phyloP scores from a whole-genome alignment of 108 stramenopile genomes.

The Fragilaria radians region DNA sequence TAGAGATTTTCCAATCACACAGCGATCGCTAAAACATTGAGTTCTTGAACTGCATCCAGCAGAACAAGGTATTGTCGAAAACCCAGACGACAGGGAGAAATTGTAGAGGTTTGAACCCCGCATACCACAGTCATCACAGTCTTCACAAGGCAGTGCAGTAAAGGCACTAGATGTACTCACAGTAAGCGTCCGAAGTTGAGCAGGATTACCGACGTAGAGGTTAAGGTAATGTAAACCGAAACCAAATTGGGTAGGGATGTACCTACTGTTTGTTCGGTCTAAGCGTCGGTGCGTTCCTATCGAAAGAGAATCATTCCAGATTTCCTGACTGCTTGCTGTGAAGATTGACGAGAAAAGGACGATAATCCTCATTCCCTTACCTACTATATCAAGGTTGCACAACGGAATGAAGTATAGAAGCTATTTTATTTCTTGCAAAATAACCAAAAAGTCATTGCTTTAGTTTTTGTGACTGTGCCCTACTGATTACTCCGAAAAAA shows the following conservation, averaged over 20 bases:
- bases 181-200: conserved; percentile 31
- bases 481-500: too few species aligned
- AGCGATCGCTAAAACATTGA: neutral
- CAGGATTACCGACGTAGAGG: conserved; percentile 34
- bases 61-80: neutral
- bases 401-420: too few species aligned
- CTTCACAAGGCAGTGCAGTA: conserved; percentile 40
- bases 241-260: neutral
- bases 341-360: too few species aligned
- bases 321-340: too few species aligned
- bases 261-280: too few species aligned
- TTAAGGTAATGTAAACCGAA: conserved; percentile 27
- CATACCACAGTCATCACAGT: conserved; percentile 17
- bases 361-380: too few species aligned
- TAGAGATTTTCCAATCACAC: conserved; percentile 12
- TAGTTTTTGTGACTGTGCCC: too few species aligned
- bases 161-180: conserved; percentile 29
- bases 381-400: too few species aligned
- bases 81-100: neutral
- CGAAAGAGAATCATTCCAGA: too few species aligned
- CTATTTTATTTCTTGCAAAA: too few species aligned
- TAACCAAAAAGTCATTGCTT: too few species aligned
- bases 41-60: neutral
- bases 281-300: too few species aligned
- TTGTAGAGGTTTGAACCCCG: neutral